A percentile compares a stretch with the other conserved stretches of the same genome.
Evolutionary conservation across 495 filamentous ascomycete species (phyloP).

Genomic region (Trypethelium eluteriae): DNA sequence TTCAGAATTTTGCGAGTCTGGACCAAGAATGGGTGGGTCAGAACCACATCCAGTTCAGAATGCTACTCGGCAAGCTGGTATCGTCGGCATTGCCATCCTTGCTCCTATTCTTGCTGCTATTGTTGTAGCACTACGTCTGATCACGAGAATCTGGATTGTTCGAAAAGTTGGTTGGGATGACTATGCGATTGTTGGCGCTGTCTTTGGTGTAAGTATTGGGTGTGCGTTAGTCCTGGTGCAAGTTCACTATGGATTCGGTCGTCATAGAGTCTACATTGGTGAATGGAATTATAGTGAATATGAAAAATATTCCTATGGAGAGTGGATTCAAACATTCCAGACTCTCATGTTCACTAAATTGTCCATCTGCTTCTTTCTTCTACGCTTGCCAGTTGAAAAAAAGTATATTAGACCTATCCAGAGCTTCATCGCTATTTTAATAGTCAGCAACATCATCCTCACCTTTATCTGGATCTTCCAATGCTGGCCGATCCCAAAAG

Average conservation of each 20-base stretch:
- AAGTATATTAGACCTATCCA: not conserved
- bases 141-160: slow-evolving; percentile 9
- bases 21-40: not conserved
- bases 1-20: no score
- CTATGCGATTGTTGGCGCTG: not conserved
- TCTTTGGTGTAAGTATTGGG: not conserved
- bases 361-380: slow-evolving; percentile 67
- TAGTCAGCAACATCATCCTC: not conserved
- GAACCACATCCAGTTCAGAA: not conserved
- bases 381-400: slow-evolving; percentile 63
- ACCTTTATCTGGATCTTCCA: slow-evolving; percentile 3
- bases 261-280: not conserved
- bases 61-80: not conserved
- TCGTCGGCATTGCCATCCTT: not conserved
- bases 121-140: not conserved
- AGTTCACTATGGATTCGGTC: slow-evolving; percentile 1
- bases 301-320: not conserved
- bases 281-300: not conserved
- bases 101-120: not conserved
- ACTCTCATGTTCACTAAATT: slow-evolving; percentile 50
- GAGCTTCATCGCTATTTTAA: not conserved
- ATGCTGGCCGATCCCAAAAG: not conserved
- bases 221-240: not conserved
- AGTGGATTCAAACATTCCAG: slow-evolving; percentile 6
- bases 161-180: slow-evolving; percentile 8